Base-by-base conservation (phyloP, 306 rosid genomes). In the Vachellia collinsii region DNA sequence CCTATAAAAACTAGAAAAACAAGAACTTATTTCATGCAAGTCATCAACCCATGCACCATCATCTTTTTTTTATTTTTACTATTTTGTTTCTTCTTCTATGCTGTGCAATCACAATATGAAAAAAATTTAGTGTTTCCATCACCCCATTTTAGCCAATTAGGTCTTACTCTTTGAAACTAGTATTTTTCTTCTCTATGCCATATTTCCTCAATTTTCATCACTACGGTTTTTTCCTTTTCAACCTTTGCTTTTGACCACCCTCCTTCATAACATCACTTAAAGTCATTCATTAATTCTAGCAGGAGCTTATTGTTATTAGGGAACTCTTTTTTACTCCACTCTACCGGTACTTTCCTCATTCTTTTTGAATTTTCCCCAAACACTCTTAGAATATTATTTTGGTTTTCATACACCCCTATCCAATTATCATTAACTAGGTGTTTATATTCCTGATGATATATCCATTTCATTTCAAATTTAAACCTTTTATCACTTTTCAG, bases 341-440 rank as follows among this genome's bases (percentile, higher is more conserved):
- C 3, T 4, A 14, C 19, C 0, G 14, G 54, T 0, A 11, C 10
- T 0, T 48, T 14, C 1, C 1, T 48, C 0, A 48, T 7, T 48
- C 5, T 48, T 0, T 4, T 3, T 1, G 14, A 7, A 4, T 48
- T 48, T 2, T 19, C 0, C 0, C 1, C 4, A 14, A 48, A 48
- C 13, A 6, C 17, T 3, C 1, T n/a, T 0, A 48, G n/a, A 0
- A 4, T 16, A 4, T 1, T 5, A 7, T 3, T n/a, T 3, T 14
- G 1, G 0, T 3, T 0, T 6, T 0, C 4, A 3, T 6, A 3
- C 0, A 0, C 7, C 3, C 17, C 14, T 0, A 0, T n/a, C 54
- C n/a, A 13, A 12, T 3, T 48, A 0, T 14, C 4, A 1, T 13
- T 3, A 4, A 48, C 5, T 0, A 48, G 0, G 0, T 14, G 7